Evolutionary conservation across 495 filamentous ascomycete species (phyloP).

Genomic region (Penicillium pulvis): DNA sequence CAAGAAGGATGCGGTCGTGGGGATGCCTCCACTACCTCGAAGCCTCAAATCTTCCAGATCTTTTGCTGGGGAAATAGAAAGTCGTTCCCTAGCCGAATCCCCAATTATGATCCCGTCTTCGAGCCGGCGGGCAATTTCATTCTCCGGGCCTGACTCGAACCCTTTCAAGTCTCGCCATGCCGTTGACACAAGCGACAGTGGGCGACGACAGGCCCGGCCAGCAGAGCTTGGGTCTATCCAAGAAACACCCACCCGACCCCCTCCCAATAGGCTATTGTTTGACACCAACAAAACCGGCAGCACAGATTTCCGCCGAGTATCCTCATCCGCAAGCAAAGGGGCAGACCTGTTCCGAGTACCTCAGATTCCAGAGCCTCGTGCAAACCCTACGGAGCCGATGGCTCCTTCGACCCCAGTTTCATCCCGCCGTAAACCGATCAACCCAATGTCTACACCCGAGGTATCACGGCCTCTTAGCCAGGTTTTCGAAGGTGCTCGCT

Average conservation of each 20-base stretch:
- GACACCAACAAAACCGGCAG: conserved; percentile 19
- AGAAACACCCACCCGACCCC: conserved; percentile 57
- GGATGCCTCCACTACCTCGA: conserved; percentile 35
- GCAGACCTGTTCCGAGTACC: conserved; percentile 41
- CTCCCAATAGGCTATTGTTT: conserved; percentile 36
- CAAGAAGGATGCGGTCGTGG: conserved; percentile 39
- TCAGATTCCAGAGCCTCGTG: conserved; percentile 40
- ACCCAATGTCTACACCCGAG: conserved; percentile 5
- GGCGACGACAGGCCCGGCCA: conserved; percentile 14
- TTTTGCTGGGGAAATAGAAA: conserved; percentile 28
- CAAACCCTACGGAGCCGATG: conserved; percentile 12
- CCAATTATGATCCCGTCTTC: conserved; percentile 33
- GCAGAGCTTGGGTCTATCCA: conserved; percentile 34
- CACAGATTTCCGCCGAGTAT: conserved; percentile 12
- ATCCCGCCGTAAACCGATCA: conserved; percentile 27
- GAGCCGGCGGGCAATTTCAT: conserved; percentile 27
- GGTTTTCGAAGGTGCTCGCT: conserved; percentile 8
- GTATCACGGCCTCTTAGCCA: conserved; percentile 19
- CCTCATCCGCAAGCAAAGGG: conserved; percentile 19
- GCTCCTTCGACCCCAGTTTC: conserved; percentile 38
- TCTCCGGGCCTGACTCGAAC: conserved; percentile 30
- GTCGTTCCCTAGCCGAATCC: conserved; percentile 26
- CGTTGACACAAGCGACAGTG: conserved; percentile 1
- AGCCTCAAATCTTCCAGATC: conserved; percentile 31
- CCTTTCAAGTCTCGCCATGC: conserved; percentile 20